Base-by-base conservation (phyloP, 805 yeast genomes). In the Lachancea quebecensis region DNA sequence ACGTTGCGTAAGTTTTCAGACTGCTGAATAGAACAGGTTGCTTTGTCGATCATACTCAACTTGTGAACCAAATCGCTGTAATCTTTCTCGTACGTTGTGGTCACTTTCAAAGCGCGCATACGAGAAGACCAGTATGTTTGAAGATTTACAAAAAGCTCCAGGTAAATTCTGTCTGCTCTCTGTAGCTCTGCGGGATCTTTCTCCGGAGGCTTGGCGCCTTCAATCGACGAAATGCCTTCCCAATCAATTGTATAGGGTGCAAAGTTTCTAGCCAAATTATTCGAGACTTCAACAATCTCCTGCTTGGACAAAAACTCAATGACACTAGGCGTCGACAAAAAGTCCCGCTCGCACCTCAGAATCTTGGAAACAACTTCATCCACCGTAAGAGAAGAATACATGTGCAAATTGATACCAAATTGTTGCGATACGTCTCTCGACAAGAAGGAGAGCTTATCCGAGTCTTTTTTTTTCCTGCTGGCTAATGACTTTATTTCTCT, bases 111-210 rank as follows among this genome's bases (percentile, higher is more conserved):
- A 0, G 96, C 95, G 50, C 96, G 71, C 67, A 91, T 84, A 60
- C 99, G 77, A 1, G 96, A 79, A 50, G 81, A 78, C 99, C 99
- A 95, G 62, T 93, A 93, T 50, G 80, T 81, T 52, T 85, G 85
- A 56, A 93, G 67, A 55, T 93, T 88, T 62, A 81, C 86, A 56
- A 89, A 82, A 44, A 90, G 71, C 57, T 85, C 95, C 52, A 95
- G 67, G 58, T 79, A 93, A 5, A 93, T 68, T 55, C 89, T 78
- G 60, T 93, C 99, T 0, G 95, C 85, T 48, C 98, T 72, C 34
- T 90, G 90, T 47, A 93, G 73, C 42, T 85, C 93, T 29, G 67
- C 66, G 1, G 88, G 82, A 62, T 85, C 85, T 58, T 83, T 85
- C 44, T 78, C 85, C 0, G 88, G 82, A 40, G 68, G 64, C 35